Conservation (phyloP, 116 monocot species). For the Cymodocea nodosa region DNA sequence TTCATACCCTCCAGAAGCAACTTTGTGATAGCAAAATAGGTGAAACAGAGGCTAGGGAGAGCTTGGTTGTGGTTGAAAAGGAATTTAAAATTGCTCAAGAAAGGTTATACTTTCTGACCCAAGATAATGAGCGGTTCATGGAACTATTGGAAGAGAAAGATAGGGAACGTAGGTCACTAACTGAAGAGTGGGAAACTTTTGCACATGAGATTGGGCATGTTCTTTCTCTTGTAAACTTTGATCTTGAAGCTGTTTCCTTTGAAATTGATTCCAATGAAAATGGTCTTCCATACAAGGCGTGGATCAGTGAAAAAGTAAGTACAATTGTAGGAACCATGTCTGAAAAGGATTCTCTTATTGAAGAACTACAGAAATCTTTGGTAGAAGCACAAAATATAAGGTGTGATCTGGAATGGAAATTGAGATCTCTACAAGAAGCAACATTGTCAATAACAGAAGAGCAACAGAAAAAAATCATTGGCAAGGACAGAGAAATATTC, state of each 20-base stretch:
- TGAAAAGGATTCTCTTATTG: slow-evolving; percentile 62
- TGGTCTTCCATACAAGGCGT: slow-evolving; percentile 28
- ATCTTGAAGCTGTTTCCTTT: slow-evolving; percentile 54
- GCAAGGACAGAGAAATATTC: slow-evolving; percentile 58
- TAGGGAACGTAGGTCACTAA: slow-evolving; percentile 14
- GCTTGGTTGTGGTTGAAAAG: slow-evolving; percentile 27
- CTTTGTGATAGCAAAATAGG: slow-evolving; percentile 37
- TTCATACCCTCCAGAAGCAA: slow-evolving; percentile 35
- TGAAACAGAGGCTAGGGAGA: slow-evolving; percentile 24
- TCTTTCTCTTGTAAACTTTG: slow-evolving; percentile 51
- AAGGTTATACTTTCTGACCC: slow-evolving; percentile 20
- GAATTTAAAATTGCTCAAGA: slow-evolving; percentile 32
- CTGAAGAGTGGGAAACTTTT: slow-evolving; percentile 47
- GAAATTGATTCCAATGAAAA: slow-evolving; percentile 31
- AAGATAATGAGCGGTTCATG: slow-evolving; percentile 41
- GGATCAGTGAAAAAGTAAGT: slow-evolving; percentile 41
- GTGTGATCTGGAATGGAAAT: slow-evolving; percentile 65
- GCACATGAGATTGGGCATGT: slow-evolving; percentile 49
- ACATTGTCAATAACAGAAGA: slow-evolving; percentile 71
- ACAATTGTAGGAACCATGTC: slow-evolving; percentile 42
- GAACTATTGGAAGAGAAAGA: slow-evolving; percentile 48
- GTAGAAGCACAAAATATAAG: slow-evolving; percentile 53
- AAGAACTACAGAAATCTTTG: slow-evolving; percentile 66
- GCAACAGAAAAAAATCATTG: slow-evolving; percentile 57
- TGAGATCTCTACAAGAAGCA: slow-evolving; percentile 83